Conservation (phyloP, 1,139 yeast species). For the Candida tropicalis region DNA sequence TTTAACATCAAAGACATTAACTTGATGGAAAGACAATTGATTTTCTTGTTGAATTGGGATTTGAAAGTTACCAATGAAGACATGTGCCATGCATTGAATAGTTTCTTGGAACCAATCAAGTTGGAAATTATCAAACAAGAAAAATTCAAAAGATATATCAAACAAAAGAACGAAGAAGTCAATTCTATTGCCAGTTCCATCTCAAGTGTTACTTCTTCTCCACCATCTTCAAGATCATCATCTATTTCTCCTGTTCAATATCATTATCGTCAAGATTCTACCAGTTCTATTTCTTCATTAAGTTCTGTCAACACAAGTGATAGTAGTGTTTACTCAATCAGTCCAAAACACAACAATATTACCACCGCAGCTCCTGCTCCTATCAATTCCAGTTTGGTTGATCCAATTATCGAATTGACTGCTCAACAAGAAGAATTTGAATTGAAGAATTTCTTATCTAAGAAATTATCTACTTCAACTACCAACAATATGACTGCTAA, state of each 20-base stretch:
- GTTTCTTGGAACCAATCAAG: constrained; percentile 65
- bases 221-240: constrained; percentile 14
- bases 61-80: constrained; percentile 58
- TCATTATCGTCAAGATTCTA: constrained; percentile 35
- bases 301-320: constrained; percentile 16
- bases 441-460: constrained; percentile 36
- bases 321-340: constrained; percentile 8
- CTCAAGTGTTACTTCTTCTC: constrained; percentile 8
- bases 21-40: constrained; percentile 77
- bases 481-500: not conserved
- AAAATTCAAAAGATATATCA: constrained; percentile 38
- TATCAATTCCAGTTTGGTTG: constrained; percentile 22
- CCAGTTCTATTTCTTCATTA: constrained; percentile 27
- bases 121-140: constrained; percentile 50
- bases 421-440: constrained; percentile 45
- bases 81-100: constrained; percentile 47
- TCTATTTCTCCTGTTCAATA: constrained; percentile 14
- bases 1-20: constrained; percentile 70
- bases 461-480: constrained; percentile 17
- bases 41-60: constrained; percentile 72
- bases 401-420: constrained; percentile 45
- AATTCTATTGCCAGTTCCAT: constrained; percentile 7
- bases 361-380: constrained; percentile 6
- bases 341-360: constrained; percentile 14
- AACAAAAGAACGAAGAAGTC: constrained; percentile 18